Evolutionary conservation across 176 grass and related monocot genomes (phyloP).

Genomic region (Chrysopogon serrulatus): DNA sequence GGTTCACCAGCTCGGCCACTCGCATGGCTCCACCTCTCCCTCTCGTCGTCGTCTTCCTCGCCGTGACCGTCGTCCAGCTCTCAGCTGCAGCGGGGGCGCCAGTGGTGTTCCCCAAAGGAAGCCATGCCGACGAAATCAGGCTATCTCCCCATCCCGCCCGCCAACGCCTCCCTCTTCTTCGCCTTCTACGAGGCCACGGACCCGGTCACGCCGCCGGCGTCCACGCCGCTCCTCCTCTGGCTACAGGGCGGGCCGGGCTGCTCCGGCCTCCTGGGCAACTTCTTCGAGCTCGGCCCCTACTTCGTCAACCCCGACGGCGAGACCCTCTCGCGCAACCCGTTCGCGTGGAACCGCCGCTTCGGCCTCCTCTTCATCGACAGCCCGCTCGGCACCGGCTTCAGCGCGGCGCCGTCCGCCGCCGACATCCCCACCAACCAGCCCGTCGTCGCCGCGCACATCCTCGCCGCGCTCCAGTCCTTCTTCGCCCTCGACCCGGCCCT

Average conservation of each 20-base stretch:
- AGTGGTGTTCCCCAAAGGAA: not conserved
- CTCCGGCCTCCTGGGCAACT: slow-evolving; percentile 48
- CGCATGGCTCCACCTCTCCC: not conserved
- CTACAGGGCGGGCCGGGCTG: slow-evolving; percentile 26
- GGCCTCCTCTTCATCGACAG: not conserved
- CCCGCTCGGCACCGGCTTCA: not conserved
- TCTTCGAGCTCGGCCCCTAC: slow-evolving; percentile 59
- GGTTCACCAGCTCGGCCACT: not conserved
- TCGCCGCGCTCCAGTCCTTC: slow-evolving; percentile 28
- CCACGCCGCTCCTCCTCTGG: slow-evolving; percentile 41
- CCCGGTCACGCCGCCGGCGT: not conserved
- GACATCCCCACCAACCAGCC: slow-evolving; percentile 28
- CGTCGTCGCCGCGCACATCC: slow-evolving; percentile 28
- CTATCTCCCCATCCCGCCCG: not conserved
- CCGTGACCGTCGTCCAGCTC: not conserved
- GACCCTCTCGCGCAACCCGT: not conserved
- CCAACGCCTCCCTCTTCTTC: slow-evolving; percentile 4
- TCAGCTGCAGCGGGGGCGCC: not conserved
- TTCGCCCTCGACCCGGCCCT: not conserved
- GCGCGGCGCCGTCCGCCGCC: not conserved
- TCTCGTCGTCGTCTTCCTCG: not conserved
- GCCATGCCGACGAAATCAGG: not conserved
- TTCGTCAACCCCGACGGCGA: slow-evolving; percentile 17
- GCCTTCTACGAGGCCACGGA: not conserved
- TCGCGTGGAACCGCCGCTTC: slow-evolving; percentile 12